Evolutionary conservation across 2,329 filamentous ascomycete genomes (phyloP).

Genomic region (Ilyonectria destructans): DNA sequence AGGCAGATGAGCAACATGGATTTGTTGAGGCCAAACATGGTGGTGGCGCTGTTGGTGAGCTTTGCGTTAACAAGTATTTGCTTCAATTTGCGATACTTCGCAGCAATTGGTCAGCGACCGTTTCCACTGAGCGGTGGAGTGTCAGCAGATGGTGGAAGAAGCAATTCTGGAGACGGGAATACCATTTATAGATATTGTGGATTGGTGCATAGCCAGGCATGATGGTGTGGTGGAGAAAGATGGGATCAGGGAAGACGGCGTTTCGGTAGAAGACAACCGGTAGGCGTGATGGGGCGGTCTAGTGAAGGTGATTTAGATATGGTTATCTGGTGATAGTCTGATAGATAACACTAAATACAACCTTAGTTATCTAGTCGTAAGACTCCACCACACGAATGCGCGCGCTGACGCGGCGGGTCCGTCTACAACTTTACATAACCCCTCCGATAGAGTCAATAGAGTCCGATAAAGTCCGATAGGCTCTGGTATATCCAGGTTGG

Average conservation of each 20-base stretch:
- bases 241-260: not conserved
- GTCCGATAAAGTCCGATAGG: not conserved
- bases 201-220: not conserved
- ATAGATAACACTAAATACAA: not conserved
- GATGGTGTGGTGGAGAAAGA: not conserved
- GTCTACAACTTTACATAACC: no score
- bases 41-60: not conserved
- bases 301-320: not conserved
- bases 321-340: not conserved
- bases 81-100: constrained; percentile 49
- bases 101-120: not conserved
- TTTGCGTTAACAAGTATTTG: not conserved
- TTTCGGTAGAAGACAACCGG: not conserved
- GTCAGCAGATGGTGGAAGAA: not conserved
- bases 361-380: no score
- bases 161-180: not conserved
- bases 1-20: constrained; percentile 30
- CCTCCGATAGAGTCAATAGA: not conserved
- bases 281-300: not conserved
- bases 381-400: no score
- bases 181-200: not conserved
- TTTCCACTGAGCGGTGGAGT: not conserved
- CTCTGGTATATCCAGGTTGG: not conserved
- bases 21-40: constrained; percentile 17
- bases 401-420: no score